Evolutionary conservation across 176 grass and related monocot genomes (phyloP).

Genomic region (Rhynchospora tenuis): DNA sequence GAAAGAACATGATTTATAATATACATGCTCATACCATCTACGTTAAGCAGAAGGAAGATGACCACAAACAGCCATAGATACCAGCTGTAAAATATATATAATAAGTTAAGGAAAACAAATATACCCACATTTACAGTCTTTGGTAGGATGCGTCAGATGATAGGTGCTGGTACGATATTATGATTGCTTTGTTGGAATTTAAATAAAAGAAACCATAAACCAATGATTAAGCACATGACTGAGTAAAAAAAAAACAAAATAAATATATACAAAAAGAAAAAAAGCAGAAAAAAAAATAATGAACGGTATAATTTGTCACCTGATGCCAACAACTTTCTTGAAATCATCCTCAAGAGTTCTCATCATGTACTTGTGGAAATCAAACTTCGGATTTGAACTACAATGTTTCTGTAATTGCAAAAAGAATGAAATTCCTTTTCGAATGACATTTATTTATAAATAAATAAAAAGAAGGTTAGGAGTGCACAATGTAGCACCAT

Average conservation of each 20-base stretch:
- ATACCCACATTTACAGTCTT: background rate
- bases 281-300: constrained; percentile 9
- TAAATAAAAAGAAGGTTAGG: background rate
- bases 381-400: constrained; percentile 12
- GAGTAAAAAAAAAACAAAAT: background rate
- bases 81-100: constrained; percentile 53
- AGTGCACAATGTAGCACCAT: constrained; percentile 12
- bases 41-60: constrained; percentile 74
- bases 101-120: background rate
- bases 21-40: constrained; percentile 51
- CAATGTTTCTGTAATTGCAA: constrained; percentile 41
- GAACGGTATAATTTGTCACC: constrained; percentile 36
- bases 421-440: constrained; percentile 11
- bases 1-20: background rate
- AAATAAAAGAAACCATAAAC: background rate
- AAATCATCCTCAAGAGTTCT: constrained; percentile 73
- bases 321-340: constrained; percentile 83
- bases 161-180: background rate
- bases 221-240: background rate
- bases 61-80: constrained; percentile 84
- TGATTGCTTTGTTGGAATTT: background rate
- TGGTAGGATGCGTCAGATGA: background rate
- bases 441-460: background rate
- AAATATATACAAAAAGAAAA: background rate
- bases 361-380: constrained; percentile 79